phyloP scores from a whole-genome alignment of 2,329 filamentous ascomycete genomes.

The Thelonectria olida region DNA sequence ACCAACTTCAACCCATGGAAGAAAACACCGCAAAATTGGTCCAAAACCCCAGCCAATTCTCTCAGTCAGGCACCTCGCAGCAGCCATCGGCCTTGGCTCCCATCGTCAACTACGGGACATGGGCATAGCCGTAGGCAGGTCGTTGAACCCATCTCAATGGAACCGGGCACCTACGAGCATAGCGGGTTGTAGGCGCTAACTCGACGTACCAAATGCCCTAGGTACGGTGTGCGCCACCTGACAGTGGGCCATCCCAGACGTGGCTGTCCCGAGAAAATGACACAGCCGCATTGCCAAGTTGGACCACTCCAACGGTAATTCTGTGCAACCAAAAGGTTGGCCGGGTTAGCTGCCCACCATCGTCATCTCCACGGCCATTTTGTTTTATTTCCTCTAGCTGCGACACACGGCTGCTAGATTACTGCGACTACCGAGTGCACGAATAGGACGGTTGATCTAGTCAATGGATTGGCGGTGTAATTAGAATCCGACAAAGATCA shows the following conservation, averaged over 20 bases:
- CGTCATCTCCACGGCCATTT: constrained; percentile 4
- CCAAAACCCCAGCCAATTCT: background rate
- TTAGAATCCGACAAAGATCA: too few relatives aligned
- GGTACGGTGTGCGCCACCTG: constrained; percentile 9
- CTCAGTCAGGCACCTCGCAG: background rate
- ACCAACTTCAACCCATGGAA: too few relatives aligned
- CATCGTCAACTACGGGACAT: background rate
- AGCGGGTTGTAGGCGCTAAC: too few relatives aligned
- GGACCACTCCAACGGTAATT: constrained; percentile 21
- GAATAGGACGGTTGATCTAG: too few relatives aligned
- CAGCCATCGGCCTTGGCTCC: background rate
- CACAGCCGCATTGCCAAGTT: constrained; percentile 21
- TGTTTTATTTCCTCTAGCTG: too few relatives aligned
- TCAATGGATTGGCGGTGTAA: too few relatives aligned
- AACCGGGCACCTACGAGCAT: background rate
- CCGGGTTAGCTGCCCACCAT: background rate
- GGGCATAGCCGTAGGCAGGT: background rate
- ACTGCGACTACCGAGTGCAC: too few relatives aligned
- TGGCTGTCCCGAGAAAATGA: constrained; percentile 11
- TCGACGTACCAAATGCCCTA: too few relatives aligned
- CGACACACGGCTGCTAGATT: too few relatives aligned
- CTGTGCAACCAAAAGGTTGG: constrained; percentile 2
- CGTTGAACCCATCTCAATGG: too few relatives aligned
- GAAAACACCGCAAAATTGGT: too few relatives aligned
- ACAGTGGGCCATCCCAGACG: constrained; percentile 1